Evolutionary conservation across 1,139 yeast species (phyloP), one percentile per base, ranked within the genome.

Genomic region (Sugiyamaella sp.): DNA sequence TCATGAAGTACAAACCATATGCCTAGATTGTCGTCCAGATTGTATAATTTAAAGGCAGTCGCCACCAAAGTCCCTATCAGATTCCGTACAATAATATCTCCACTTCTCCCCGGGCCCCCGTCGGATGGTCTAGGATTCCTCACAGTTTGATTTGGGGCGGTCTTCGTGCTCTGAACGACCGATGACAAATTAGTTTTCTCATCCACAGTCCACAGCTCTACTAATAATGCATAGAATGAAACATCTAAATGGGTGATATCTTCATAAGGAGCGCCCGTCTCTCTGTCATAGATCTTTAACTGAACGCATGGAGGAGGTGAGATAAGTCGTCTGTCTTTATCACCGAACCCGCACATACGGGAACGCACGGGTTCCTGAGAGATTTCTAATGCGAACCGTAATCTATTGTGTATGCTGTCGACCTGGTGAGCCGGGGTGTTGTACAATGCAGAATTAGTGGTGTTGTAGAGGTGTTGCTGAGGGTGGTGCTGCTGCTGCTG

Each of bases 281-380:
- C 57, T 24, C 60, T 51, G 53, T 74, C 71, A 33, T 51, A 60
- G 21, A 75, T 62, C 3, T 62, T 57, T 17, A 74, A 60, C 38
- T 70, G 65, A 20, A 75, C 67, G 56, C 78, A 75, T 1, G 78
- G 79, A 6, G 78, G 77, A 6, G 79, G 79, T 2, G 76, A 69
- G 29, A 75, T 70, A 46, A 74, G 77, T 29, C 79, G 64, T 40
- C 78, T 68, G 56, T 75, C 79, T 60, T 74, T 74, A 55, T 74
- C 78, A 17, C 78, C 77, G 44, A 74, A 67, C 2, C 79, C 79
- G 58, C 79, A 75, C 79, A 75, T 75, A 29, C 79, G 70, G 0
- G 78, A 78, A 43, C 79, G 63, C 16, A 73, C 67, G 2, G 79
- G 79, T 51, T 75, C 75, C 54, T 75, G 79, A 24, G 64, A 70